Conservation (phyloP, 768 basidiomycete genomes). For the Termitomyces sp. region DNA sequence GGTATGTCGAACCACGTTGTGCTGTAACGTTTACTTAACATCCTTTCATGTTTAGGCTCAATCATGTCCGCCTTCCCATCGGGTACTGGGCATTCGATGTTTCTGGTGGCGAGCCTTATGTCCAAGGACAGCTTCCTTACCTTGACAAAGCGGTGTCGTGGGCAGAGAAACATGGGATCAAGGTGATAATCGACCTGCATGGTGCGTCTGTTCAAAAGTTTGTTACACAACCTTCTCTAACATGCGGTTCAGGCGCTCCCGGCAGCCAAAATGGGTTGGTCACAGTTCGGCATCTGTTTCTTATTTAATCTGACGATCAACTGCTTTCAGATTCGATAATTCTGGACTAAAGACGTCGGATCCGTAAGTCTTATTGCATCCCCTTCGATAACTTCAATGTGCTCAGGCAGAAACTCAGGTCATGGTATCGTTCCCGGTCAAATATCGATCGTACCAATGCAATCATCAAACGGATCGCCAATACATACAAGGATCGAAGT, state of each 20-base stretch:
- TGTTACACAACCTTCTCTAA: background rate
- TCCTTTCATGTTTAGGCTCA: conserved; percentile 51
- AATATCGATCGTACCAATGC: conserved; percentile 67
- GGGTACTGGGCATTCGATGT: conserved; percentile 92
- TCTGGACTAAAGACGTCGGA: conserved; percentile 60
- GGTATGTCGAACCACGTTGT: conserved; percentile 36
- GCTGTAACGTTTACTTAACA: background rate
- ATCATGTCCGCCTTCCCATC: conserved; percentile 81
- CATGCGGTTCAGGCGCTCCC: conserved; percentile 48
- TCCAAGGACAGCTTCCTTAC: conserved; percentile 73
- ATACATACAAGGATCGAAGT: conserved; percentile 50
- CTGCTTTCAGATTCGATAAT: conserved; percentile 64
- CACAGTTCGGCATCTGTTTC: background rate
- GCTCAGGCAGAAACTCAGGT: conserved; percentile 20
- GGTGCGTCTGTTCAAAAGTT: conserved; percentile 24
- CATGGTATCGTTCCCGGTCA: conserved; percentile 64
- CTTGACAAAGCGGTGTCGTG: conserved; percentile 65
- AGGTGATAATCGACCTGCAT: conserved; percentile 79
- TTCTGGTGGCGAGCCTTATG: conserved; percentile 73
- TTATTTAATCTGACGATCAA: conserved; percentile 1
- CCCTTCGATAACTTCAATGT: conserved; percentile 1
- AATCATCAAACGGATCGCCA: conserved; percentile 58
- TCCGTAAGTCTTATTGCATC: conserved; percentile 36
- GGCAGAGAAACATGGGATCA: conserved; percentile 68
- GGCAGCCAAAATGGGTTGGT: conserved; percentile 80